phyloP scores from a whole-genome alignment of 2,329 filamentous ascomycete genomes.

The Aspergillus fructus region DNA sequence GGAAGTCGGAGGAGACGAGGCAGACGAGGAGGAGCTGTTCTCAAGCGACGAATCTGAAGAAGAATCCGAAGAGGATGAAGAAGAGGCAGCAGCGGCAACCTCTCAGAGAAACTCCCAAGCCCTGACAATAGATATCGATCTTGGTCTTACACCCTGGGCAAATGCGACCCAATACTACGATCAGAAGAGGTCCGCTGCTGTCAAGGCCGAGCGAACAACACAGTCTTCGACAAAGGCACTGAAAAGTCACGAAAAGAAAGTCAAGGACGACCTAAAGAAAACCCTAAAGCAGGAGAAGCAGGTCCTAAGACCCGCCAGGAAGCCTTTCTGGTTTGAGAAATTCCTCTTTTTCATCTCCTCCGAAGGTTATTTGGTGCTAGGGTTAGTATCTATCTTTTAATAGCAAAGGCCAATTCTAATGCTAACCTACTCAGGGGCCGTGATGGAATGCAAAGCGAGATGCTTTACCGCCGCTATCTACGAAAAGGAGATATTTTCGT shows the following conservation, averaged over 20 bases:
- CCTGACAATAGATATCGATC: conserved; percentile 79
- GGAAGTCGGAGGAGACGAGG: conserved; percentile 66
- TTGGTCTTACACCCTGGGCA: conserved; percentile 77
- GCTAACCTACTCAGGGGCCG: conserved; percentile 56
- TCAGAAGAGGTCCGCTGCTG: conserved; percentile 77
- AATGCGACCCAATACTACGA: conserved; percentile 93
- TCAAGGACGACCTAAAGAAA: conserved; percentile 80
- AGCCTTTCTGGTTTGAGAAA: conserved; percentile 94
- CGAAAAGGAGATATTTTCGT: conserved; percentile 90
- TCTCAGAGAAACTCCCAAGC: conserved; percentile 35
- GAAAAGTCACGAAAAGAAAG: conserved; percentile 87
- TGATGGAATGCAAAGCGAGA: conserved; percentile 85
- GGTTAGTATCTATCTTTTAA: conserved; percentile 34
- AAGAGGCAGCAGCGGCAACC: conserved; percentile 26
- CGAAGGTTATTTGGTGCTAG: conserved; percentile 89
- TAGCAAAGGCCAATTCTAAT: background rate
- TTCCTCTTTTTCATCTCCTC: conserved; percentile 94
- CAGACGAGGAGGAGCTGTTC: conserved; percentile 62
- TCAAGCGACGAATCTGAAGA: conserved; percentile 60
- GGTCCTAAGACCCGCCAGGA: conserved; percentile 76
- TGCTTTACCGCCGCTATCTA: conserved; percentile 82
- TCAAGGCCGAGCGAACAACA: conserved; percentile 83
- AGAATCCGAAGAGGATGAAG: conserved; percentile 37
- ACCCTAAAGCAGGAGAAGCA: conserved; percentile 90
- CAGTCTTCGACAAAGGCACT: conserved; percentile 79